Conservation (phyloP, 257 asterid genomes). For the Solanum arcanum region DNA sequence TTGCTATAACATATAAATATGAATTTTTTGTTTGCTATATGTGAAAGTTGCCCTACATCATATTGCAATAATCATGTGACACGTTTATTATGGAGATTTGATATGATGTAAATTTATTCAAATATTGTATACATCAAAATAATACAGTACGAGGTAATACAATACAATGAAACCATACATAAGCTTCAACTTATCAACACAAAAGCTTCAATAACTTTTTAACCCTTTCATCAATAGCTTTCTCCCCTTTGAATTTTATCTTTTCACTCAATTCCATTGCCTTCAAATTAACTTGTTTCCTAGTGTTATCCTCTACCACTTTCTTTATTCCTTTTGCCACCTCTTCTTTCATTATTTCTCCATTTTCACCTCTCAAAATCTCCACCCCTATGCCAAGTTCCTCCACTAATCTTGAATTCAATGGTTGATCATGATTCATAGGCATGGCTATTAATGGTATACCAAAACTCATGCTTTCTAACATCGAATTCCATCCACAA, state of each 20-base stretch:
- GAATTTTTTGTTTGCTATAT: no score
- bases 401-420: neutral
- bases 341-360: neutral
- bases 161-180: no score
- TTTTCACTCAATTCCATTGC: neutral
- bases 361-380: neutral
- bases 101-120: no score
- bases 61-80: neutral
- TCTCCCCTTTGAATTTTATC: neutral
- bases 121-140: no score
- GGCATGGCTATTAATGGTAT: neutral
- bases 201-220: neutral
- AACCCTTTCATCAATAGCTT: neutral
- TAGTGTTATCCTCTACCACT: neutral
- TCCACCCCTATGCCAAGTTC: neutral
- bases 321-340: neutral
- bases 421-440: conserved; percentile 1
- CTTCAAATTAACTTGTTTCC: neutral
- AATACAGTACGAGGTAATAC: no score
- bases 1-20: no score
- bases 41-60: neutral
- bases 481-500: neutral
- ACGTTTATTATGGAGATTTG: neutral
- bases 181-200: neutral
- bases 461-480: neutral